A percentile compares a stretch with the other conserved stretches of the same genome.
Conservation (phyloP, 2,329 filamentous ascomycete species). For the Pseudogymnoascus sp. region DNA sequence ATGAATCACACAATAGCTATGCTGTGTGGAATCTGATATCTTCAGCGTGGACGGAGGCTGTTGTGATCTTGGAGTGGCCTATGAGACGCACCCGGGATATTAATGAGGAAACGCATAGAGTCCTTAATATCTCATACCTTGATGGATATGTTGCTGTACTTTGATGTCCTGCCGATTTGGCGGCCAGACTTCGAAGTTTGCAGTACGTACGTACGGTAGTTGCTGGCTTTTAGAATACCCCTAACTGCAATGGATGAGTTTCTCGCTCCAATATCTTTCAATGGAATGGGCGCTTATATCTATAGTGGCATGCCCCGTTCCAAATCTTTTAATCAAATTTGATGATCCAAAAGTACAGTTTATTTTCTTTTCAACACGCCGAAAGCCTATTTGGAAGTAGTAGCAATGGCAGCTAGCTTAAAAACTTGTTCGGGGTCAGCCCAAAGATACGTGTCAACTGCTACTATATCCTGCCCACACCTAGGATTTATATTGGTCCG, state of each 20-base stretch:
- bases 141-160: not conserved
- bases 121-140: not conserved
- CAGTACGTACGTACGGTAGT: not conserved
- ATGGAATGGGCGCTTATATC: not conserved
- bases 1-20: not conserved
- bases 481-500: not conserved
- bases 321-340: not conserved
- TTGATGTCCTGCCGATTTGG: not conserved
- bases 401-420: not conserved
- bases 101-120: not conserved
- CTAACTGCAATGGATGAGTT: not conserved
- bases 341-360: not conserved
- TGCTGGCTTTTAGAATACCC: not conserved
- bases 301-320: not conserved
- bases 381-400: not conserved
- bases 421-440: not conserved
- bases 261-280: not conserved
- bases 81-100: not conserved
- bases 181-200: not conserved
- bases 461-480: not conserved
- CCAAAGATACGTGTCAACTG: not conserved
- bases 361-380: too few relatives aligned
- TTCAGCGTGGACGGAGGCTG: not conserved
- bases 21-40: conserved; percentile 4
- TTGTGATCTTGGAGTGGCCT: not conserved